phyloP scores from a whole-genome alignment of 2,329 filamentous ascomycete species.

The Sporothrix brasiliensis region DNA sequence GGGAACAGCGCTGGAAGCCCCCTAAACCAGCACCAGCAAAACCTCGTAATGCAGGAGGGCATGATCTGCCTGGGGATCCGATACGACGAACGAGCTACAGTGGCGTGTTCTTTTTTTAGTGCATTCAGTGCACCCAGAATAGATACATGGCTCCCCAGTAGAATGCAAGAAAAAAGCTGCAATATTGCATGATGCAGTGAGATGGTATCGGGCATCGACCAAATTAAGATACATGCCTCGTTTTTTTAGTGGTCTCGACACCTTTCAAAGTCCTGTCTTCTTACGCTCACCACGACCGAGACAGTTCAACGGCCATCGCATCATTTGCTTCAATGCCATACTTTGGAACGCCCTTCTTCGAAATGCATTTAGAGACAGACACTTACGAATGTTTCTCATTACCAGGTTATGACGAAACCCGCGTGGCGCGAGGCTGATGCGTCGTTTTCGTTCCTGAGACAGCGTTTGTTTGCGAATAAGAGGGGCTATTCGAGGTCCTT shows the following conservation, averaged over 20 bases:
- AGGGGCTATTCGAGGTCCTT: neutral
- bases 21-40: neutral
- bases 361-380: neutral
- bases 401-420: neutral
- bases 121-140: neutral
- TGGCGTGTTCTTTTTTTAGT: constrained; percentile 24
- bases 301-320: constrained; percentile 11
- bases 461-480: constrained; percentile 22
- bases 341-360: neutral
- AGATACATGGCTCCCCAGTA: too few relatives aligned
- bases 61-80: constrained; percentile 9
- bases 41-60: constrained; percentile 14
- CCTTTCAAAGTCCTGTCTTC: neutral
- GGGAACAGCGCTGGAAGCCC: neutral
- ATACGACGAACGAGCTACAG: neutral
- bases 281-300: neutral
- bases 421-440: neutral
- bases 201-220: neutral
- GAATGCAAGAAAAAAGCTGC: too few relatives aligned
- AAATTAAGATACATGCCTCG: neutral
- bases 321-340: neutral
- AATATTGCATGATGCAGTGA: neutral
- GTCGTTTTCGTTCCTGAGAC: constrained; percentile 13
- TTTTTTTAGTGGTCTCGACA: neutral
- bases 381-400: constrained; percentile 2